A percentile compares a stretch with the other conserved stretches of the same genome.
These are phyloP conservation scores for Mediolabrus comicus DNA, from an alignment of 108 stramenopile genomes.

Conservation along the genomic window DNA sequence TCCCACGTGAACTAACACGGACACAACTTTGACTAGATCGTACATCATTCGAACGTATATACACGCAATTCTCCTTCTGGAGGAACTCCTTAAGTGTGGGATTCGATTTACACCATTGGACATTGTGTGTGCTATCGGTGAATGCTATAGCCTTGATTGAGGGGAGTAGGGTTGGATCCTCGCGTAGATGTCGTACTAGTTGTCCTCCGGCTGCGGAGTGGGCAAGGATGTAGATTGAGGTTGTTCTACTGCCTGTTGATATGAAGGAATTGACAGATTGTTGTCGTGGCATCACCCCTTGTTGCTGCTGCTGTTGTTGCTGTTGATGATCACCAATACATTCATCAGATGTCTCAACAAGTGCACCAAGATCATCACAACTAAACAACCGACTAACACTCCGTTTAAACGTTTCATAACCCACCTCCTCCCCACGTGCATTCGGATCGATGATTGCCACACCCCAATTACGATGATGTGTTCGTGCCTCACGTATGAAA, in stretches of 20 bases:
- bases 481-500: slow-evolving; percentile 31
- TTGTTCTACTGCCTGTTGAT: background rate
- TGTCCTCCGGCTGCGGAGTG: slow-evolving; percentile 41
- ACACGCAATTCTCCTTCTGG: slow-evolving; percentile 41
- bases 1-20: slow-evolving; percentile 29
- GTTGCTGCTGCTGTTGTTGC: background rate
- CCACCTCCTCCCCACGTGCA: slow-evolving; percentile 29
- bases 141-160: slow-evolving; percentile 77
- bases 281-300: background rate
- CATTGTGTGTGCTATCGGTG: slow-evolving; percentile 85
- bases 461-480: slow-evolving; percentile 9
- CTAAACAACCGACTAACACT: slow-evolving; percentile 25
- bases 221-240: slow-evolving; percentile 31
- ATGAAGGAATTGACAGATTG: background rate
- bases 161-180: slow-evolving; percentile 46
- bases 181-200: slow-evolving; percentile 33
- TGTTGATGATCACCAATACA: background rate
- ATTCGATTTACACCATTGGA: slow-evolving; percentile 73
- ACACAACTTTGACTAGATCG: slow-evolving; percentile 27
- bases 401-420: slow-evolving; percentile 30
- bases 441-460: slow-evolving; percentile 37
- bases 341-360: too few relatives aligned
- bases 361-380: background rate
- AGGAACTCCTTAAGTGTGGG: slow-evolving; percentile 30
- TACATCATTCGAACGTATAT: slow-evolving; percentile 52